phyloP scores from a whole-genome alignment of 2,329 filamentous ascomycete species.

The Botrytis porri region DNA sequence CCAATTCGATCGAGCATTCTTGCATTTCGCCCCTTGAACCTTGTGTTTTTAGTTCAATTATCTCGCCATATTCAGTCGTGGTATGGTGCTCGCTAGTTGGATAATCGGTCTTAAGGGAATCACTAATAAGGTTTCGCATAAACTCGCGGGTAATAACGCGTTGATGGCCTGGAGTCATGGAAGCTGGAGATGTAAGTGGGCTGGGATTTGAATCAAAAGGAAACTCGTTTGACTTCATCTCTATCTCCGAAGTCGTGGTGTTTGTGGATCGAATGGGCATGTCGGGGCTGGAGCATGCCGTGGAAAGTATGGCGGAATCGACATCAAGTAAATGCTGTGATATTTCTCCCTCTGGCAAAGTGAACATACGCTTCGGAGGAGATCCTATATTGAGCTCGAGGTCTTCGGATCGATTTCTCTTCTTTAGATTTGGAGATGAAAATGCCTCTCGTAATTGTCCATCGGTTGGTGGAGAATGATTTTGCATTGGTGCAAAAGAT shows the following conservation, averaged over 20 bases:
- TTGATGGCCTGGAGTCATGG: constrained; percentile 28
- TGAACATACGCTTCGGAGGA: constrained; percentile 34
- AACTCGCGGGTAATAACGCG: constrained; percentile 35
- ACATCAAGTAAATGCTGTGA: neutral
- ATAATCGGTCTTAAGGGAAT: constrained; percentile 32
- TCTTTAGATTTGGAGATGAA: constrained; percentile 16
- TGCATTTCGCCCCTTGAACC: constrained; percentile 33
- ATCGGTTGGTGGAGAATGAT: neutral
- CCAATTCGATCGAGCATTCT: constrained; percentile 41
- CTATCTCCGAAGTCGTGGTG: neutral
- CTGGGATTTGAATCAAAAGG: constrained; percentile 1
- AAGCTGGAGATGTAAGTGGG: constrained; percentile 19
- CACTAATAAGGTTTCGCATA: constrained; percentile 31
- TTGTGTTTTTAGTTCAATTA: constrained; percentile 31
- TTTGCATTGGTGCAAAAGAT: neutral
- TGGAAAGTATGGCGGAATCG: neutral
- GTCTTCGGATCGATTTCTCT: constrained; percentile 29
- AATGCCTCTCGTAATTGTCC: neutral
- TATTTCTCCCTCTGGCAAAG: constrained; percentile 29
- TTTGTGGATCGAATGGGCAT: neutral
- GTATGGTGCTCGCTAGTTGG: constrained; percentile 31
- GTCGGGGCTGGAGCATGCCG: neutral
- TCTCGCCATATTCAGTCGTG: constrained; percentile 33
- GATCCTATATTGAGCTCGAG: constrained; percentile 27
- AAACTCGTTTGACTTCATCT: neutral